Base-by-base conservation (phyloP, 2,329 filamentous ascomycete genomes). In the Verticillium klebahnii region DNA sequence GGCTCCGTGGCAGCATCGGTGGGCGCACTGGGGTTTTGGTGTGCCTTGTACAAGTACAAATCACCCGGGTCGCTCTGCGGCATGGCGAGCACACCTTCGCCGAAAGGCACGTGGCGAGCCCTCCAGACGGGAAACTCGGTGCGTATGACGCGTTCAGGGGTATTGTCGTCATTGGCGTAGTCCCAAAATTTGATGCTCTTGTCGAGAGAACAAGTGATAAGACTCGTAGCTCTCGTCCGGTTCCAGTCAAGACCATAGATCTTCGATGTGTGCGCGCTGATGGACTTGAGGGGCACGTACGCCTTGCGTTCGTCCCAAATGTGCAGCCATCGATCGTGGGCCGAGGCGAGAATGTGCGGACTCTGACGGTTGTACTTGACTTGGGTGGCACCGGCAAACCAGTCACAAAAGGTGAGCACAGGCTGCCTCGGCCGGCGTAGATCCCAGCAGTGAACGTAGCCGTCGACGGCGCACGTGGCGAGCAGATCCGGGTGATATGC, bases 211-310 rank as follows among this genome's bases (percentile, higher is more conserved):
- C 93, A 97, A 2, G 93, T 97, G 6, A 92, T 87, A 58, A 97
- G 80, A 39, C 87, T 88, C 11, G 86, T 89, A 1, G 86, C 77
- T 57, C 88, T 82, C 14, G 89, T 89, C 59, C 94, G 86, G 71
- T 96, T 96, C 94, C 94, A 97, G 75, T 97, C 94, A 37, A 97
- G 82, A 32, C 94, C 94, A 72, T 97, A 97, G 63, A 97, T 97
- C 75, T 97, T 97, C 40, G 93, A 97, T 36, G 86, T 87, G 70
- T 97, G 93, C 0, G 93, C 94, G 70, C 89, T 88, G 65, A 97
- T 96, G 17, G 92, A 94, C 63, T 88, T 88, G 54, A 97, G 77
- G 5, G 93, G 93, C 62, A 87, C 83, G 3, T 90, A 89, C 1
- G 92, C 87, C 70, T 89, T 91, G 57, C 93, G 84, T 70, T 91